Base-by-base conservation (phyloP, 768 basidiomycete species). In the Pholiota conissans region DNA sequence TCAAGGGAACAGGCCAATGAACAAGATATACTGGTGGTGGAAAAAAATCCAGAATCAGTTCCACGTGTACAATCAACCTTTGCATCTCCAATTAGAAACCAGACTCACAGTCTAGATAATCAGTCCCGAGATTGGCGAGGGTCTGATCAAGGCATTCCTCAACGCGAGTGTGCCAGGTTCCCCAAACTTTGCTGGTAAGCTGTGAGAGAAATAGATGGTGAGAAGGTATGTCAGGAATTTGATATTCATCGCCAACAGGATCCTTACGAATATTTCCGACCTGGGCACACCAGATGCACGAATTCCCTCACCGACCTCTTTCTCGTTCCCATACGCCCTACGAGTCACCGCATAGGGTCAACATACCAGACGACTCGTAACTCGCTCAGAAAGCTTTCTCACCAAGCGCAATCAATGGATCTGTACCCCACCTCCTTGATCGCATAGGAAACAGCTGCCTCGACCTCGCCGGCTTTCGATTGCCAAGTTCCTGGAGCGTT, bases 1-100 rank as follows among this genome's bases (percentile, higher is more conserved):
- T 89, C 63, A 89, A 66, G 28, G 87, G 77, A n/a, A 93, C 73
- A 1, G 92, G 93, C 91, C 91, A 93, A 69, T 92, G 90, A 20
- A 92, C 69, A 26, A 91, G 79, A 65, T 87, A 89, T 55, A 90
- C 79, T 81, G 58, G 5, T 18, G 28, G 30, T 32, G 30, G 30
- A 28, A 26, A 20, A 35, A 37, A 28, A 40, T 27, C 11, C 16
- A 52, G 27, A 30, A 52, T 37, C 63, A 26, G 55, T n/a, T 27
- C 52, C 49, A 50, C 49, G 49, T 58, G 57, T 39, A 55, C 47
- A 27, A 60, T 56, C 56, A 54, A 55, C 40, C 14, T 51, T 59
- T 49, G 45, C 40, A 53, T 53, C 39, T 55, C 56, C 51, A 51
- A 62, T 61, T 64, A 45, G 10, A 59, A 65, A 30, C 46, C 22